Conservation (phyloP, 2,329 filamentous ascomycete genomes). For the Calonectria pseudoturangicola region DNA sequence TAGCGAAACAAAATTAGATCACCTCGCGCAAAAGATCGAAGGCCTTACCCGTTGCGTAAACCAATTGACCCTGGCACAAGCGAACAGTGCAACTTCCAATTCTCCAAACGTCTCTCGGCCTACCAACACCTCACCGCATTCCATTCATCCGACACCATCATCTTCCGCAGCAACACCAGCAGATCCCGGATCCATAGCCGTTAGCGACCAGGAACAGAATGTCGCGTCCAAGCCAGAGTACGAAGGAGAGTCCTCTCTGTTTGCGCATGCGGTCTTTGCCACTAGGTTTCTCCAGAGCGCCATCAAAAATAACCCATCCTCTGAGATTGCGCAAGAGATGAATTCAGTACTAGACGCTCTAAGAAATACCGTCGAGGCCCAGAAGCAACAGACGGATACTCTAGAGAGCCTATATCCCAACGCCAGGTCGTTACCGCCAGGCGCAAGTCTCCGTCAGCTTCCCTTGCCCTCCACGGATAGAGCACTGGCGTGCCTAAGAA, state of each 20-base stretch:
- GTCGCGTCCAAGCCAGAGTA: slow-evolving; percentile 40
- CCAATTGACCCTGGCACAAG: slow-evolving; percentile 18
- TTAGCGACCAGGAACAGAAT: slow-evolving; percentile 14
- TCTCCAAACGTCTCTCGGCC: not conserved
- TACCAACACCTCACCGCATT: slow-evolving; percentile 9
- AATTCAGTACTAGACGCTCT: slow-evolving; percentile 43
- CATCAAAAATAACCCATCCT: slow-evolving; percentile 41
- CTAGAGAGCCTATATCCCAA: slow-evolving; percentile 33
- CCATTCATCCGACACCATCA: slow-evolving; percentile 35
- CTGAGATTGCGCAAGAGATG: slow-evolving; percentile 48
- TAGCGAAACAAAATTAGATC: slow-evolving; percentile 44
- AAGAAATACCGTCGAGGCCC: slow-evolving; percentile 34
- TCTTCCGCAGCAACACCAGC: slow-evolving; percentile 18
- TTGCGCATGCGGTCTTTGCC: slow-evolving; percentile 50
- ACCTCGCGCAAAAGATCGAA: slow-evolving; percentile 42
- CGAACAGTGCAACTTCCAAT: not conserved
- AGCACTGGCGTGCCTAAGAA: slow-evolving; percentile 26
- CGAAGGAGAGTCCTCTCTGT: slow-evolving; percentile 47
- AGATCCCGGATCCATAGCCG: not conserved
- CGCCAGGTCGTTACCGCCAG: slow-evolving; percentile 22
- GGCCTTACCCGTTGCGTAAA: slow-evolving; percentile 36
- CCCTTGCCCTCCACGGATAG: slow-evolving; percentile 20
- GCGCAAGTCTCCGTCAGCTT: slow-evolving; percentile 24
- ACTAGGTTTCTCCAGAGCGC: slow-evolving; percentile 50
- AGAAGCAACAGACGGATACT: slow-evolving; percentile 38